phyloP scores from a whole-genome alignment of 2,329 filamentous ascomycete genomes.

The Didymella sp. region DNA sequence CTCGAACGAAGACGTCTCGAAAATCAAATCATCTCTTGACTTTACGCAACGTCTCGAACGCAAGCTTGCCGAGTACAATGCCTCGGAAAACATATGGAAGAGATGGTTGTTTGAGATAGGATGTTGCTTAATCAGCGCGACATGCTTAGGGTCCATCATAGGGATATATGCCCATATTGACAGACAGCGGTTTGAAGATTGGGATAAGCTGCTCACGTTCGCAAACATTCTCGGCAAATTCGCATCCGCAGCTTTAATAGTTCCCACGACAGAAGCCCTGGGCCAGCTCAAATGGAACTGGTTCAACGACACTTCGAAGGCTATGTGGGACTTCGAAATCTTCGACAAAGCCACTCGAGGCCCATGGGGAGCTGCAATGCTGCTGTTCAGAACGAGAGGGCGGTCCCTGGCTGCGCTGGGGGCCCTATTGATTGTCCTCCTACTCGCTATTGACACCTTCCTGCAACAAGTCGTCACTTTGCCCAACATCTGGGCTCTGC shows the following conservation, averaged over 20 bases:
- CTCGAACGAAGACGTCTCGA: background rate
- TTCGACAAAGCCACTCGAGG: conserved; percentile 35
- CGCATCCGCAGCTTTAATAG: conserved; percentile 27
- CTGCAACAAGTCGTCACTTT: conserved; percentile 36
- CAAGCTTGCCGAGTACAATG: background rate
- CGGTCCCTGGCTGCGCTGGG: conserved; percentile 21
- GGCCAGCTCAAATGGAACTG: conserved; percentile 41
- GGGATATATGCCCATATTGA: background rate
- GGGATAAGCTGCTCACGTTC: conserved; percentile 9
- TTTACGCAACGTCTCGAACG: background rate
- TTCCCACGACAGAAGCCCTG: conserved; percentile 33
- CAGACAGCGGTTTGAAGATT: background rate
- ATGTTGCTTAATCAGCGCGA: background rate
- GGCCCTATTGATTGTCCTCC: background rate
- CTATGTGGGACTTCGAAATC: conserved; percentile 41
- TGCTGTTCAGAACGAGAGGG: conserved; percentile 25
- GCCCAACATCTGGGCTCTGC: conserved; percentile 11
- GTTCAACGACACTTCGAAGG: conserved; percentile 20
- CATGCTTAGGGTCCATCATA: background rate
- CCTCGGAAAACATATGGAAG: background rate
- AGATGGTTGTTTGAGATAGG: background rate
- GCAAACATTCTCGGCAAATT: conserved; percentile 27
- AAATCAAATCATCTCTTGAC: background rate
- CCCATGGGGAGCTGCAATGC: conserved; percentile 18
- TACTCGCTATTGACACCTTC: conserved; percentile 39